Base-by-base conservation (phyloP, 2,329 filamentous ascomycete species). In the Colletotrichum chrysophilum region DNA sequence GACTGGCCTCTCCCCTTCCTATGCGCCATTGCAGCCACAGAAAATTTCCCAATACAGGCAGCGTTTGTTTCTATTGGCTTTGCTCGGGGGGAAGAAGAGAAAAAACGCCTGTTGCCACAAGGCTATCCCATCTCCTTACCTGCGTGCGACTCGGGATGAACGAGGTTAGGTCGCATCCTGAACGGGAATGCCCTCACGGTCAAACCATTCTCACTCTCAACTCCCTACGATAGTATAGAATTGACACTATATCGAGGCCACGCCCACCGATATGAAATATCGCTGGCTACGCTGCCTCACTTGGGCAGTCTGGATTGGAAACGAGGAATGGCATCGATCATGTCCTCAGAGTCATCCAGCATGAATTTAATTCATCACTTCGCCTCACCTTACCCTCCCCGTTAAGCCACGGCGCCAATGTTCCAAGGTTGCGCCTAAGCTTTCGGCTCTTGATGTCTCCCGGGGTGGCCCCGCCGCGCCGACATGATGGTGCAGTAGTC, bases 401-500 rank as follows among this genome's bases (percentile, higher is more conserved):
- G 24, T 43, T 24, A 26, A 66, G 64, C 64, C 24, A 66, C 62
- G n/a, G 34, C 36, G 24, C 26, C 32, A 36, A 38, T 38, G 28
- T 32, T 14, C 28, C 30, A n/a, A 16, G 58, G 28, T 28, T 32
- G 21, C 52, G 55, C 34, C 36, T 24, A 56, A 32, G 66, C 34
- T 61, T 52, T 66, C 48, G 61, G 68, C 61, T 38, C 38, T 34
- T 48, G 43, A 48, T 48, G 43, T 48, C 18, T 21, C 43, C 24
- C 34, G 36, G 69, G 61, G 16, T 56, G 34, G 64, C 52, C 55
- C 72, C 68, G 36, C 64, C 48, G 55, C 69, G 28, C 73, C 70
- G 34, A 65, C 62, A 71, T 65, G 55, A 66, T 55, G 21, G 69
- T 75, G 68, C 68, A 75, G 71, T 16, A 64, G 61, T 24, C 9